These are phyloP conservation scores for Plasmodium sp. DNA, from an alignment of 169 alveolate species.

Conservation along the genomic window DNA sequence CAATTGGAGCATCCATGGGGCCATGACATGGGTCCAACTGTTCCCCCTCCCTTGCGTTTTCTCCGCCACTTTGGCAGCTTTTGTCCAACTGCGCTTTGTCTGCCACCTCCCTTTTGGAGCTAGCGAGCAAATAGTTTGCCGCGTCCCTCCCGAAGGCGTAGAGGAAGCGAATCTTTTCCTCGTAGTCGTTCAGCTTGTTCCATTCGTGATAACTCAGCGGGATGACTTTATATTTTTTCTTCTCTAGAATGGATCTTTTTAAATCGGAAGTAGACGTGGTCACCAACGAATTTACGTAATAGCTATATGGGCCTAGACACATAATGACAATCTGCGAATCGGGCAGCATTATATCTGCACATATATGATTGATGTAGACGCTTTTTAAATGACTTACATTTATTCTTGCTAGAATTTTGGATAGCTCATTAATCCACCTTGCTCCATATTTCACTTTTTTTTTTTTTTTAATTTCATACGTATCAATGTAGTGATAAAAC, in stretches of 20 bases:
- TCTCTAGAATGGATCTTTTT: conserved; percentile 21
- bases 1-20: neutral
- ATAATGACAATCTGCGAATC: conserved; percentile 76
- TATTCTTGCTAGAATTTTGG: conserved; percentile 66
- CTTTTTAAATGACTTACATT: conserved; percentile 78
- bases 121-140: conserved; percentile 40
- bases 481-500: conserved; percentile 68
- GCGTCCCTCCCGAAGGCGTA: conserved; percentile 70
- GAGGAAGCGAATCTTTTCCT: conserved; percentile 64
- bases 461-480: conserved; percentile 75
- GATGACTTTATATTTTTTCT: conserved; percentile 48
- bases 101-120: neutral
- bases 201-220: conserved; percentile 69
- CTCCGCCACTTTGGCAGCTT: neutral
- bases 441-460: conserved; percentile 60
- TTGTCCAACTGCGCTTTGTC: neutral
- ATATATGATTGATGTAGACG: conserved; percentile 77
- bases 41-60: neutral
- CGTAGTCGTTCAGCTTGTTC: conserved; percentile 70
- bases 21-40: neutral
- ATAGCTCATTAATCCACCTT: conserved; percentile 83
- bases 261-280: conserved; percentile 61
- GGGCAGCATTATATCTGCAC: conserved; percentile 81
- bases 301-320: conserved; percentile 87
- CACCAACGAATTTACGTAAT: conserved; percentile 81